Percentiles rank a stretch among this genome's conserved stretches.
phyloP scores from a whole-genome alignment of 257 asterid species.

The Handroanthus guayacan region DNA sequence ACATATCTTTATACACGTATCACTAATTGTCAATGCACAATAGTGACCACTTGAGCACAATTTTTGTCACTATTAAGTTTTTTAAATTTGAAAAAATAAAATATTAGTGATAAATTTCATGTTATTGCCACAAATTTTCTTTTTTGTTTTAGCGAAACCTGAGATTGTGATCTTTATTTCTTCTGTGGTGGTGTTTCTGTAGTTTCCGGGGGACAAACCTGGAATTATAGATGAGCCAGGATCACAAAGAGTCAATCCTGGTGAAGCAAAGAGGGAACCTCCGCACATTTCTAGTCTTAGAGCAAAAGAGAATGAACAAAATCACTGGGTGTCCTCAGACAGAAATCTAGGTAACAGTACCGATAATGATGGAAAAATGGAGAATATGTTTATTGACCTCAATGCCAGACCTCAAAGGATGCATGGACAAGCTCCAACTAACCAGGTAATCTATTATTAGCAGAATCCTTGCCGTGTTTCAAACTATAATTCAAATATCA shows the following conservation, averaged over 20 bases:
- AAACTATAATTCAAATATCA: not conserved
- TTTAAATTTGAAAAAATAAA: too few relatives aligned
- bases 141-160: conserved; percentile 11
- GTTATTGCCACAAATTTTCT: not conserved
- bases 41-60: too few relatives aligned
- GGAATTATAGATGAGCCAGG: conserved; percentile 56
- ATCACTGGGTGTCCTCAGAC: conserved; percentile 47
- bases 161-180: conserved; percentile 19
- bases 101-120: too few relatives aligned
- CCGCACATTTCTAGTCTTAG: conserved; percentile 36
- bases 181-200: conserved; percentile 39
- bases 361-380: conserved; percentile 49
- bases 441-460: conserved; percentile 56
- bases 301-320: conserved; percentile 48
- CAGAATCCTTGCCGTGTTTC: conserved; percentile 11
- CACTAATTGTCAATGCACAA: too few relatives aligned
- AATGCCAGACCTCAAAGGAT: conserved; percentile 78
- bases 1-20: too few relatives aligned
- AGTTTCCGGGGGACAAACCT: conserved; percentile 88
- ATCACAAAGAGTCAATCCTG: conserved; percentile 48
- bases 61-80: too few relatives aligned
- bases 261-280: conserved; percentile 52
- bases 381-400: conserved; percentile 75
- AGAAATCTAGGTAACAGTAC: conserved; percentile 40
- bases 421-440: conserved; percentile 58